Evolutionary conservation across 2,329 filamentous ascomycete species (phyloP), one percentile per base, ranked within the genome.

Genomic region (Xenoacremonium recifei): DNA sequence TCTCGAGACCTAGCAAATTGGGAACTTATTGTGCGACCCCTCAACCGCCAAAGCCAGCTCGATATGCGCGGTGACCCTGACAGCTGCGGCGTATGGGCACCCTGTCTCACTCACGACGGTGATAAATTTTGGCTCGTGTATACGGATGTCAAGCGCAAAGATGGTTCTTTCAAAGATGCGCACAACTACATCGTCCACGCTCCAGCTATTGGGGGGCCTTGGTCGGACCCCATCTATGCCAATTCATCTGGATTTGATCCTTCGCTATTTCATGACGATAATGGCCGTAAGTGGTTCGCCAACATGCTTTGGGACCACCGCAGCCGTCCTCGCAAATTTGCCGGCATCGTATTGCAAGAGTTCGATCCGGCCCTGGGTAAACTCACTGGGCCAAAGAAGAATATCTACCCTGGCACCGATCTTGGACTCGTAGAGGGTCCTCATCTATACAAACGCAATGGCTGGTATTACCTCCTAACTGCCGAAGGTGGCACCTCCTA

Each of bases 91-190:
- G 65, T 84, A n/a, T 84, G 80, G 78, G 80, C 80, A 2, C 81
- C 81, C 0, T 84, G 80, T 52, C 68, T 85, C 16, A 77, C 73
- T 0, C 77, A 84, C 49, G 79, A 83, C 48, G 79, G 77, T 34
- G 67, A 73, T 3, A 72, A 65, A 40, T 84, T 82, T 62, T 84
- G 75, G 71, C 72, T 84, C 5, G 80, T 84, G 2, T 84, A 81
- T 58, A 82, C 80, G 1, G 79, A 84, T 52, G 79, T 84, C 13
- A 84, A 83, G 64, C 77, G 80, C 49, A 84, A 84, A 57, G 81
- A 84, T 50, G 81, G 80, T 11, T 77, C 74, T 3, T 83, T 82
- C 70, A 82, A 81, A 58, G 80, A 83, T 51, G 72, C 77, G 1
- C 80, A 76, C 49, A 84, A 83, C 53, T 84, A 83, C 55, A 82